Base-by-base conservation (phyloP, 768 basidiomycete genomes). In the Neoboletus subvelutipes region DNA sequence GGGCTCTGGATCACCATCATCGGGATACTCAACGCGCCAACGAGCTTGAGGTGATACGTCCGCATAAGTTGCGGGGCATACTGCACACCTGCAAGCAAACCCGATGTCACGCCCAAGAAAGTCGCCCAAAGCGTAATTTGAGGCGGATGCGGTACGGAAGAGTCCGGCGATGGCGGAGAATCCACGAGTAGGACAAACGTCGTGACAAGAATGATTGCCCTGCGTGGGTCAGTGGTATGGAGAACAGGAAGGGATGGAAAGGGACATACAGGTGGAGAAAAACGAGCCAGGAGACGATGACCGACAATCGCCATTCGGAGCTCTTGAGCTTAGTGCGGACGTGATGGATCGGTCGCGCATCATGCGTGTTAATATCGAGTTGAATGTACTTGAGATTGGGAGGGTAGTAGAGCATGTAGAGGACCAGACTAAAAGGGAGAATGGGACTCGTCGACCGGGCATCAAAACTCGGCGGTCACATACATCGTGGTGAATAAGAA, bases 1-100 rank as follows among this genome's bases (percentile, higher is more conserved):
- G 94, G 94, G 13, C 85, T 92, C 73, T 98, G 96, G 17, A 99
- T 91, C 47, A 84, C 75, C 96, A 99, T 98, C 85, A 93, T 98
- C 1, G 90, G 88, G 55, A 99, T 90, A 66, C 92, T 94, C 17
- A 98, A 77, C 0, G 94, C 93, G 3, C 96, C 96, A 10, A 98
- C 94, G 13, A 96, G 81, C 66, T 86, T 88, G 31, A 81, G 72
- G 5, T 75, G 76, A 64, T 88, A 97, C 1, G 95, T 98, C 58
- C 87, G 84, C 13, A 82, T 62, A 26, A 99, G 77, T 70, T 97
- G 95, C 0, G 96, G 95, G 0, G 86, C 80, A 58, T 98, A 99
- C 71, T 99, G 95, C 6, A 90, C 74, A 5, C 84, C 83, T 1
- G 94, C 89, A 6, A 97, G 81, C 1, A 86, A 37, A 3, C 92